Evolutionary conservation across 164 flowering plant genomes (phyloP).

Genomic region (Dillenia suffruticosa): DNA sequence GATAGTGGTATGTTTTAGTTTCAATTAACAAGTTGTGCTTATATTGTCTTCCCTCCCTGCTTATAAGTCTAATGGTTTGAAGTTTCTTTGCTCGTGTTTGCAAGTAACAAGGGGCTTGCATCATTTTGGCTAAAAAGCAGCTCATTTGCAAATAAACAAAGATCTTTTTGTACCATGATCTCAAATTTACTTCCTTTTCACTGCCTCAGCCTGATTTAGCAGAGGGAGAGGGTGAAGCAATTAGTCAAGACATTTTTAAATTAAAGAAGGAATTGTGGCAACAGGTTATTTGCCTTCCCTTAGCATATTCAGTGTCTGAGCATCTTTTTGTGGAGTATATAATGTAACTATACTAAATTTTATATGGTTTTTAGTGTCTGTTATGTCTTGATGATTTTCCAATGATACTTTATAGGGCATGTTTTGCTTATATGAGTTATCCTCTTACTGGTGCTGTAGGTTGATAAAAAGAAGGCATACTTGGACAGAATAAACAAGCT

Average conservation of each 20-base stretch:
- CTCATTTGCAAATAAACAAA: neutral
- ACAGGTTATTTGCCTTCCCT: conserved; percentile 36
- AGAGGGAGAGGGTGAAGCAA: conserved; percentile 69
- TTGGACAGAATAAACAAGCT: conserved; percentile 41
- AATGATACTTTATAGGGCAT: no score
- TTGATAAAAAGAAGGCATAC: conserved; percentile 39
- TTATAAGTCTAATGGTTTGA: no score
- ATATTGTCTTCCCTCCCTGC: no score
- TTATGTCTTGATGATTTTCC: no score
- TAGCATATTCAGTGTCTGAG: no score
- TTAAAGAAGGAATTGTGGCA: conserved; percentile 41
- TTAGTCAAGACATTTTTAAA: conserved; percentile 47
- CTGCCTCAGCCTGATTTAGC: conserved; percentile 67
- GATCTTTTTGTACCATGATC: neutral
- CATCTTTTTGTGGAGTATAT: no score
- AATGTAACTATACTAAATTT: no score
- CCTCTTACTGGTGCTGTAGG: conserved; percentile 29
- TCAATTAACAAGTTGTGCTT: neutral
- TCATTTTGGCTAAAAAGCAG: no score
- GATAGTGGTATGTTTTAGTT: conserved; percentile 53
- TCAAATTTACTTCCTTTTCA: conserved; percentile 6
- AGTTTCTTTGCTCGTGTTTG: no score
- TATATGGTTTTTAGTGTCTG: no score
- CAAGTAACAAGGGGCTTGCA: no score
- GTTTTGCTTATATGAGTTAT: no score